These are phyloP conservation scores for Beta vulgaris DNA, from an alignment of 148 eudicot genomes.

Conservation along the genomic window DNA sequence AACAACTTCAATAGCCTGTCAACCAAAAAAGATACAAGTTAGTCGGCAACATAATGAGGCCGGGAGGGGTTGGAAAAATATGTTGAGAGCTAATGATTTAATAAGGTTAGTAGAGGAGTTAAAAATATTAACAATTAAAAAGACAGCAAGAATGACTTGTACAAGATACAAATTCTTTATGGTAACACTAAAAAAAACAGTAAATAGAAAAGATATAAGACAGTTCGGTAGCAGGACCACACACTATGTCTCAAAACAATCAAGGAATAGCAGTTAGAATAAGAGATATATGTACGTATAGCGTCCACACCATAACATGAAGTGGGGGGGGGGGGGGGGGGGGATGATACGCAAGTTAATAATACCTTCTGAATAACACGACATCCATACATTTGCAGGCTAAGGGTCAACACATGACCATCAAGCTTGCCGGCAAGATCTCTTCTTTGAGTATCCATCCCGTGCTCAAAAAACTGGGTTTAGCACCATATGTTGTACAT, in stretches of 20 bases:
- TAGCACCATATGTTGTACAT: conserved; percentile 7
- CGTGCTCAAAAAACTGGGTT: conserved; percentile 95
- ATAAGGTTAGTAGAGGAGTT: not conserved
- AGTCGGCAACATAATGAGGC: not conserved
- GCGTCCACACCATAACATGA: too few relatives aligned
- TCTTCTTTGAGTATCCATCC: conserved; percentile 77
- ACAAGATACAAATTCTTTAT: not conserved
- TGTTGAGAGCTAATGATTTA: not conserved
- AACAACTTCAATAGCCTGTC: conserved; percentile 97
- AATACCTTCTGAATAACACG: conserved; percentile 97
- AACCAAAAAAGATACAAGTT: not conserved
- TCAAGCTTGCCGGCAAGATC: conserved; percentile 83
- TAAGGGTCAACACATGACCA: conserved; percentile 80
- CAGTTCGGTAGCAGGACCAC: not conserved
- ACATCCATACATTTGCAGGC: conserved; percentile 99
- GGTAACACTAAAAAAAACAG: not conserved
- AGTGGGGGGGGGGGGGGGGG: too few relatives aligned
- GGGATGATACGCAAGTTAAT: not conserved
- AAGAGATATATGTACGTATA: not conserved
- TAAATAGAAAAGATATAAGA: not conserved
- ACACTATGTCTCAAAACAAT: not conserved
- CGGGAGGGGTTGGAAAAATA: not conserved
- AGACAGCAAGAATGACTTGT: not conserved
- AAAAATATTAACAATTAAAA: not conserved
- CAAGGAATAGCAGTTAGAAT: not conserved